Percentiles rank a stretch among this genome's conserved stretches.
phyloP scores from a whole-genome alignment of 1,139 yeast species.

The Kodamaea suecica region DNA sequence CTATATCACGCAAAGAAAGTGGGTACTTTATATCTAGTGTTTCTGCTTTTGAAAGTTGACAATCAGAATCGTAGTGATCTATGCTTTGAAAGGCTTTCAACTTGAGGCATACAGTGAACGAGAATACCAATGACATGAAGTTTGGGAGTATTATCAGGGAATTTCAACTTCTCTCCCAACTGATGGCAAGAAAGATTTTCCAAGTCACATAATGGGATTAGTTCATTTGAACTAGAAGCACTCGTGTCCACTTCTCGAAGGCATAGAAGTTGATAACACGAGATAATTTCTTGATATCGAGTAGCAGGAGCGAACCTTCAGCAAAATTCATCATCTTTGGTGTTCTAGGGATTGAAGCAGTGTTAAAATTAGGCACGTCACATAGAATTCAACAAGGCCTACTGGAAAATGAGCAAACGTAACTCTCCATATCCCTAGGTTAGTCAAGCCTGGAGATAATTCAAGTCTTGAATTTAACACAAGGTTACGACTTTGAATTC shows the following conservation, averaged over 20 bases:
- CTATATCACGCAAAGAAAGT: background rate
- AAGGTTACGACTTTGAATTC: background rate
- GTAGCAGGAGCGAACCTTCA: background rate
- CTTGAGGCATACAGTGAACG: background rate
- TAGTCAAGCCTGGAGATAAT: background rate
- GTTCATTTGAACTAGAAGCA: background rate
- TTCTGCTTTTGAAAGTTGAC: background rate
- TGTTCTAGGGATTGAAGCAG: background rate
- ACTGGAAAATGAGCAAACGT: background rate
- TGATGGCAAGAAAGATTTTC: background rate
- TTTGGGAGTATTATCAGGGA: background rate
- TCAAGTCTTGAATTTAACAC: background rate
- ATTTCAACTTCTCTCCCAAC: slow-evolving; percentile 1
- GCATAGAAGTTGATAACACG: background rate
- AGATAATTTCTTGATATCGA: background rate
- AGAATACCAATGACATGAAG: background rate
- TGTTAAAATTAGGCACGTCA: background rate
- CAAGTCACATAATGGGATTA: background rate
- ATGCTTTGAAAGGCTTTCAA: background rate
- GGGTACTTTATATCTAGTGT: slow-evolving; percentile 1
- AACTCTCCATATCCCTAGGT: slow-evolving; percentile 1
- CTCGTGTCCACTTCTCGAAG: slow-evolving; percentile 1
- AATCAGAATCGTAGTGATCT: background rate
- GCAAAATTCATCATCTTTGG: background rate
- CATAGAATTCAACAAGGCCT: background rate